Percentiles rank a stretch among this genome's conserved stretches.
These are phyloP conservation scores for Prototheca cutis DNA, from an alignment of 163 green algal species.

Conservation along the genomic window DNA sequence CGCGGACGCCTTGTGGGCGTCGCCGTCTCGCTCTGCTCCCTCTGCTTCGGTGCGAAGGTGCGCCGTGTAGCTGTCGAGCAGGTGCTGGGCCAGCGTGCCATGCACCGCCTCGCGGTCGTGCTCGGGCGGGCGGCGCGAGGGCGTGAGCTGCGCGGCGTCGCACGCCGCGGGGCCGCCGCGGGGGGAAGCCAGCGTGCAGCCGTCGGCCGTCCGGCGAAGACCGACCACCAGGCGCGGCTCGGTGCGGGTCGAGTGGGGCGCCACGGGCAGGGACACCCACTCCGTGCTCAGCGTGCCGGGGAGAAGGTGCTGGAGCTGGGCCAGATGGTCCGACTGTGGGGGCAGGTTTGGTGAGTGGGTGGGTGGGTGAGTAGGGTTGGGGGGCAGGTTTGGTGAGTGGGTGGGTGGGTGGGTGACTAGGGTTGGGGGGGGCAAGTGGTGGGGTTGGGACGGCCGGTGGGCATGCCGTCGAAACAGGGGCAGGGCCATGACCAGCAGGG, in stretches of 20 bases:
- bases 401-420: neutral
- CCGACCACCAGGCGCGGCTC: slow-evolving; percentile 12
- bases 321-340: slow-evolving; percentile 19
- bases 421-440: no score
- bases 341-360: neutral
- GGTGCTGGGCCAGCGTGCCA: slow-evolving; percentile 13
- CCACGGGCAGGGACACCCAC: slow-evolving; percentile 15
- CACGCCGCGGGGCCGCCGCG: no score
- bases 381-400: neutral
- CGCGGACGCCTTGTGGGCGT: neutral
- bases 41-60: neutral
- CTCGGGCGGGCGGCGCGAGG: neutral
- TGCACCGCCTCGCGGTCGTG: slow-evolving; percentile 13
- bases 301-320: slow-evolving; percentile 28
- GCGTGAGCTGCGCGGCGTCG: neutral
- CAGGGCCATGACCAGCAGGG: no score
- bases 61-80: slow-evolving; percentile 7
- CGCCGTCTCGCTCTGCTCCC: slow-evolving; percentile 3
- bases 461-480: no score
- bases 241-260: slow-evolving; percentile 12
- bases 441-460: no score
- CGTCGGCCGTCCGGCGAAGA: neutral
- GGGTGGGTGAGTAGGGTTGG: no score
- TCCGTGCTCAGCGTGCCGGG: slow-evolving; percentile 21
- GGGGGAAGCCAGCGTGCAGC: neutral